Conservation (phyloP, 441 rosid species). For the Dalechampia spathulata region DNA sequence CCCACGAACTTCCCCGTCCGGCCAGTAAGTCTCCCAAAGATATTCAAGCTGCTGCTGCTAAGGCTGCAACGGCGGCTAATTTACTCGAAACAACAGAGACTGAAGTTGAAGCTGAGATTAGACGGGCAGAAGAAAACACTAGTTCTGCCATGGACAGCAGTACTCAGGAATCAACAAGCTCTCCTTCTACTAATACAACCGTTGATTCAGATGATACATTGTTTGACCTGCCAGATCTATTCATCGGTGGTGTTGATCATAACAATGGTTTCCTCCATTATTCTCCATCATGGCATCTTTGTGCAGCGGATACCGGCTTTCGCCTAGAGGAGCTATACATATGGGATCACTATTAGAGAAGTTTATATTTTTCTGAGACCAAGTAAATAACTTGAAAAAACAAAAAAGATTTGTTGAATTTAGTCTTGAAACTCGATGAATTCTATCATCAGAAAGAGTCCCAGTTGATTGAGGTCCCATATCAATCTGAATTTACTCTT, state of each 20-base stretch:
- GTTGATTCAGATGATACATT: constrained; percentile 41
- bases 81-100: constrained; percentile 8
- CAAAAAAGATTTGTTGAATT: not conserved
- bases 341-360: constrained; percentile 29
- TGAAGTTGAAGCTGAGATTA: constrained; percentile 24
- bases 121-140: constrained; percentile 12
- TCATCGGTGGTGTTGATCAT: constrained; percentile 27
- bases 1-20: constrained; percentile 49
- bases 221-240: constrained; percentile 82
- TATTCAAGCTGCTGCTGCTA: constrained; percentile 59
- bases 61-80: constrained; percentile 41
- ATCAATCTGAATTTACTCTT: not conserved
- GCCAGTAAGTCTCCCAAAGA: constrained; percentile 47
- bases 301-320: constrained; percentile 40
- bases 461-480: not conserved
- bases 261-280: constrained; percentile 27
- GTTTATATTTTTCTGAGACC: not conserved
- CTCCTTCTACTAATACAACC: constrained; percentile 16
- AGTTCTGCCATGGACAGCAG: constrained; percentile 19
- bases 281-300: constrained; percentile 50
- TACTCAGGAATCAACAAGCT: constrained; percentile 34
- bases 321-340: constrained; percentile 48
- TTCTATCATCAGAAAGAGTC: constrained; percentile 2
- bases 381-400: not conserved
- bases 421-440: not conserved